Percentiles rank a stretch among this genome's conserved stretches.
Conservation (phyloP, 352 stramenopile genomes). For the Thalassiosira hispida region DNA sequence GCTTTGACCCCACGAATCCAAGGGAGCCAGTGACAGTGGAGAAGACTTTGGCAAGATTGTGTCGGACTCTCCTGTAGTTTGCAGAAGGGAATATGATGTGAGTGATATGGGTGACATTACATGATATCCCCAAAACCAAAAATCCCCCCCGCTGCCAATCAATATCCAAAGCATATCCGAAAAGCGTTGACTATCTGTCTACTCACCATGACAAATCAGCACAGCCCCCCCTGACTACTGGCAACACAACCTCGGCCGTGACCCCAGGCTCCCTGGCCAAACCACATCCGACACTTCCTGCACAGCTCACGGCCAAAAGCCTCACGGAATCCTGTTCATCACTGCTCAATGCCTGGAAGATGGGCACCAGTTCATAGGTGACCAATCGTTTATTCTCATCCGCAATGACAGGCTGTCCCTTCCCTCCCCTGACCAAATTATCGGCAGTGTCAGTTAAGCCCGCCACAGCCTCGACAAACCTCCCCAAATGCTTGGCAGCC, state of each 20-base stretch:
- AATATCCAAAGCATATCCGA: too few species aligned
- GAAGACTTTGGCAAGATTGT: slow-evolving; percentile 94
- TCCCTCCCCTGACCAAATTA: slow-evolving; percentile 31
- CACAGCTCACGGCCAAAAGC: slow-evolving; percentile 89
- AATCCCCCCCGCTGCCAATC: too few species aligned
- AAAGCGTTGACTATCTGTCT: neutral
- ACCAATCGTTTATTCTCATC: slow-evolving; percentile 53
- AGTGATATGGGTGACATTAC: slow-evolving; percentile 12
- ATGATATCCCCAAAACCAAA: too few species aligned
- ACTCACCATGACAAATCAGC: slow-evolving; percentile 83
- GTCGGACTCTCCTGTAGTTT: slow-evolving; percentile 88
- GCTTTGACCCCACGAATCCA: slow-evolving; percentile 73
- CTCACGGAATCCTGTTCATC: slow-evolving; percentile 96
- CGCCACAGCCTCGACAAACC: slow-evolving; percentile 58
- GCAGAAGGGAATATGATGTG: slow-evolving; percentile 1
- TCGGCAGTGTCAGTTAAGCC: slow-evolving; percentile 47
- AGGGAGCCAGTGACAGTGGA: slow-evolving; percentile 83
- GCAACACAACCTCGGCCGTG: slow-evolving; percentile 69
- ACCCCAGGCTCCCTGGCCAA: slow-evolving; percentile 51
- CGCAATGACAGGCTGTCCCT: slow-evolving; percentile 36
- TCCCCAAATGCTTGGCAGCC: slow-evolving; percentile 72
- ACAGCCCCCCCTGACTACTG: slow-evolving; percentile 68
- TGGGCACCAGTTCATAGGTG: slow-evolving; percentile 74
- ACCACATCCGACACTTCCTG: slow-evolving; percentile 86
- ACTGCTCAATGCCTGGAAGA: slow-evolving; percentile 89